phyloP scores from a whole-genome alignment of 139 green algal species.

The Micractinium conductrix region DNA sequence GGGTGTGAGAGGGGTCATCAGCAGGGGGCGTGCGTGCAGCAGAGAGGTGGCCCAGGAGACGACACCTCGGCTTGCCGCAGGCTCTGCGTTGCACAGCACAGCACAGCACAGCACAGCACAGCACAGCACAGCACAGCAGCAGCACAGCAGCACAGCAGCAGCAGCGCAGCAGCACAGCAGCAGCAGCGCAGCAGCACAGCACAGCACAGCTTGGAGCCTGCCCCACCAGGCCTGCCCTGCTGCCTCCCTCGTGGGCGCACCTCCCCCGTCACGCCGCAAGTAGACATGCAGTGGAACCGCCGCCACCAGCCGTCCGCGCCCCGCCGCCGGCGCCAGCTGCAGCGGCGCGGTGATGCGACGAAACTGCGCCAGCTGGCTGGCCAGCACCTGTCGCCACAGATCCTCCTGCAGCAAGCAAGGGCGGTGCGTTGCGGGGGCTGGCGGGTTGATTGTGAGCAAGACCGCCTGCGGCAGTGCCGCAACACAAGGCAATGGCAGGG shows the following conservation, averaged over 20 bases:
- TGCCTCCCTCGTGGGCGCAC: background rate
- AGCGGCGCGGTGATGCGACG: background rate
- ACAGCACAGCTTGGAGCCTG: background rate
- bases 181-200: background rate
- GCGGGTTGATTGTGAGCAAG: background rate
- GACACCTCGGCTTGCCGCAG: too few relatives aligned
- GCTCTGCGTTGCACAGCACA: too few relatives aligned
- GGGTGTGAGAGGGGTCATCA: background rate
- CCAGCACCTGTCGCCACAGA: constrained; percentile 20
- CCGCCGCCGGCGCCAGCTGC: constrained; percentile 23
- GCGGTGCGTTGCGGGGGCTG: background rate
- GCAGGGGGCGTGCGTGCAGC: background rate
- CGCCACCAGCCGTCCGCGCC: constrained; percentile 18
- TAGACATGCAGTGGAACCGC: constrained; percentile 45
- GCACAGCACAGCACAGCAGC: too few relatives aligned
- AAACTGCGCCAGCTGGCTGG: constrained; percentile 7
- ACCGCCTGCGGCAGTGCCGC: background rate
- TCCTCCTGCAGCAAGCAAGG: background rate
- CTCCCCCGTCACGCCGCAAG: constrained; percentile 15
- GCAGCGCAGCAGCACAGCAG: too few relatives aligned
- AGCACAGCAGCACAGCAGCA: background rate
- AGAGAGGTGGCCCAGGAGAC: too few relatives aligned
- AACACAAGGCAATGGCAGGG: background rate
- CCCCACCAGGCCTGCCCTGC: background rate
- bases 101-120: too few relatives aligned